A percentile compares a stretch with the other conserved stretches of the same genome.
Conservation (phyloP, 169 alveolate genomes). For the Cryptosporidium sp. region DNA sequence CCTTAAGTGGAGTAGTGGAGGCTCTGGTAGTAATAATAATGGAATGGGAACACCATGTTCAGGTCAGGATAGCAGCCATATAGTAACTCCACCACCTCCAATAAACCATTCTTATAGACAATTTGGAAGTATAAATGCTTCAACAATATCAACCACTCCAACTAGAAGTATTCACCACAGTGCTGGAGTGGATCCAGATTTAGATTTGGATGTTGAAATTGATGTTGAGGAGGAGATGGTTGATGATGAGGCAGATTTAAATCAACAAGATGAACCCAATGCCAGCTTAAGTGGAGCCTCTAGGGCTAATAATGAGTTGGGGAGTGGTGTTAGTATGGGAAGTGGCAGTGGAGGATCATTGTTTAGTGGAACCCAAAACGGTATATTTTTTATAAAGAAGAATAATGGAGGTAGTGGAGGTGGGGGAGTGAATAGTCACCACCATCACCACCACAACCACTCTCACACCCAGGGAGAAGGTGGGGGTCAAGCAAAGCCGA, state of each 20-base stretch:
- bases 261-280: background rate
- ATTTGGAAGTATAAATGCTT: conserved; percentile 16
- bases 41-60: background rate
- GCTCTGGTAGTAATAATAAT: background rate
- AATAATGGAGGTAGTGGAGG: background rate
- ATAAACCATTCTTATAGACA: conserved; percentile 41
- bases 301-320: conserved; percentile 2
- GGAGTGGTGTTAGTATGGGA: background rate
- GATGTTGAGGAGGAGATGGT: conserved; percentile 43
- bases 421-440: background rate
- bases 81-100: conserved; percentile 64
- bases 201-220: conserved; percentile 53
- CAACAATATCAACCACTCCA: conserved; percentile 37
- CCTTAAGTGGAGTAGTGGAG: conserved; percentile 22
- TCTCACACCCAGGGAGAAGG: background rate
- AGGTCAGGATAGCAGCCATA: conserved; percentile 34
- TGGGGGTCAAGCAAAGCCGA: background rate
- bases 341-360: conserved; percentile 21
- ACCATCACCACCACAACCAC: background rate
- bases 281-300: background rate
- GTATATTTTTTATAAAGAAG: conserved; percentile 65
- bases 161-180: conserved; percentile 31
- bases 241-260: conserved; percentile 38
- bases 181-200: conserved; percentile 9
- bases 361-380: conserved; percentile 13